A percentile compares a stretch with the other conserved stretches of the same genome.
These are phyloP conservation scores for Ochetophila trinervis DNA, from an alignment of 306 rosid species.

Conservation along the genomic window DNA sequence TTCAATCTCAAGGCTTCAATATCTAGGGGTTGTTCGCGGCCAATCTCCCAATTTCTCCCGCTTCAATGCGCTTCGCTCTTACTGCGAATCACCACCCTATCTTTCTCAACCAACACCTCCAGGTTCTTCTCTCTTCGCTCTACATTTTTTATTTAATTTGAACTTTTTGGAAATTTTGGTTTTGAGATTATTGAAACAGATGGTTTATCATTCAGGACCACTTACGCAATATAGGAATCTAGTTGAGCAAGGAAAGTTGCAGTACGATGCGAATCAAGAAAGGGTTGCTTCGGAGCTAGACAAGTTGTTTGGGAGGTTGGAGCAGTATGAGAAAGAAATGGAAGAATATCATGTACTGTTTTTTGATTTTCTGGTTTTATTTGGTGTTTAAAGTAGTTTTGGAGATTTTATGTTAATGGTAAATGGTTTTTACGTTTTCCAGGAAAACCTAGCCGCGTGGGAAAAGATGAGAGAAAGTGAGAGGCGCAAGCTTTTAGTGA, in stretches of 20 bases:
- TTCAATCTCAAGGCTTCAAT: constrained; percentile 32
- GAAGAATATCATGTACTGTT: constrained; percentile 69
- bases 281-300: constrained; percentile 68
- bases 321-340: constrained; percentile 83
- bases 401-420: background rate
- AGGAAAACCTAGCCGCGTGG: constrained; percentile 72
- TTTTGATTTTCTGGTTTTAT: background rate
- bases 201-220: constrained; percentile 48
- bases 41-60: constrained; percentile 19
- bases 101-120: constrained; percentile 31
- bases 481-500: constrained; percentile 66
- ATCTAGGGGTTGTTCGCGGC: constrained; percentile 27
- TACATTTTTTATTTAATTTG: background rate
- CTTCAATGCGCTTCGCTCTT: constrained; percentile 41
- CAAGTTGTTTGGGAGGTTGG: constrained; percentile 76
- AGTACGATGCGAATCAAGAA: constrained; percentile 78
- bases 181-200: background rate
- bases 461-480: constrained; percentile 62
- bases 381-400: background rate
- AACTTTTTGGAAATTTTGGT: background rate
- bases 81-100: constrained; percentile 29
- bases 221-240: constrained; percentile 55
- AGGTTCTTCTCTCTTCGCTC: constrained; percentile 34
- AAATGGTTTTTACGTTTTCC: constrained; percentile 5
- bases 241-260: constrained; percentile 78